Evolutionary conservation across 23 red algal genomes (phyloP), one percentile per base, ranked within the genome.

Genomic region (Cyanidioschyzon merolae): DNA sequence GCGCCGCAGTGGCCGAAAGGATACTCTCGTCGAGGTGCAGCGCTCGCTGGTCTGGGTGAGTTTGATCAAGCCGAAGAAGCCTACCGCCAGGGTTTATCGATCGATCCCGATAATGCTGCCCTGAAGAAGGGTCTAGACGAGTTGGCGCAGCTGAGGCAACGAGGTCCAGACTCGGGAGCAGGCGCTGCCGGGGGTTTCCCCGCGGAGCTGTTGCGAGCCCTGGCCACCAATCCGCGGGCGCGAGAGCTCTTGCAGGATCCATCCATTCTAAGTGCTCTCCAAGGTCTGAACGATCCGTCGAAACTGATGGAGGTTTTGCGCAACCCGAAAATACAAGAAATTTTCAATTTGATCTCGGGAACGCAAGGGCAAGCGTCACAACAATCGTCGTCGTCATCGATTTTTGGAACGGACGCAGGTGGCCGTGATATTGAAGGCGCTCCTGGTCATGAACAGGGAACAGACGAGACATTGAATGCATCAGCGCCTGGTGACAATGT

Each of bases 21-120:
- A 67, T 95, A 86, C 79, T 75, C 83, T 30, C 57, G 77, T 38
- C 87, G 88, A 77, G 90, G 29, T 0, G 58, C 75, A 58, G 90
- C 86, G 2, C 58, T 95, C 0, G 67, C 75, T 41, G 75, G 59
- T 34, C 76, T 84, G 74, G 85, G 82, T 12, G 77, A 79, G 75
- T 63, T 84, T n/a, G 58, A 41, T 18, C 79, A 95, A 32, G 84
- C 90, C 0, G 29, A 76, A 21, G 84, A 57, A 37, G 75, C 68
- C 12, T 58, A 82, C 37, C 80, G 88, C 58, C 79, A 84, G 38
- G 90, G 90, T 2, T 74, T 84, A 50, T 54, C 83, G 45, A 24
- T 86, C 1, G 86, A 86, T 50, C 38, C 50, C 37, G 82, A 84
- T 21, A 83, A 95, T 79, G 68, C 78, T 39, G 82, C 76, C 0